A percentile compares a stretch with the other conserved stretches of the same genome.
phyloP scores from a whole-genome alignment of 768 basidiomycete species.

The Hydnomerulius pinastri region DNA sequence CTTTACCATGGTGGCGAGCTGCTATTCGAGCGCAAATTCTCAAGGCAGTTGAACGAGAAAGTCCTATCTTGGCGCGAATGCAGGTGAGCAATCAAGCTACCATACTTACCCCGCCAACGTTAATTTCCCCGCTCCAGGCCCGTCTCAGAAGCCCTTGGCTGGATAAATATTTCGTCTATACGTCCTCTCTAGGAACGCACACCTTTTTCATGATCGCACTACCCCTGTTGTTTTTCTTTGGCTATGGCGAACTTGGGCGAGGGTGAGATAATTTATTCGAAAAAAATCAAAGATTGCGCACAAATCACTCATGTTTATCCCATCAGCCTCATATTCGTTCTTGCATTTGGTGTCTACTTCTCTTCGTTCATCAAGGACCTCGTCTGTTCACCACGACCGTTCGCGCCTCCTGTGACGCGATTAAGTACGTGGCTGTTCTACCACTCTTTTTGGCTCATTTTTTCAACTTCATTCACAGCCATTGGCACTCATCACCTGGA shows the following conservation, averaged over 20 bases:
- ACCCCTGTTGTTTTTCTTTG: conserved; percentile 89
- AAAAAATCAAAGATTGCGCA: neutral
- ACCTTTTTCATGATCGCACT: conserved; percentile 93
- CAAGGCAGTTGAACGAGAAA: conserved; percentile 57
- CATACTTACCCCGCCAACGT: conserved; percentile 2
- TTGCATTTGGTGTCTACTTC: conserved; percentile 82
- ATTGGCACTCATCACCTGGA: conserved; percentile 83
- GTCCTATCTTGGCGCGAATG: conserved; percentile 58
- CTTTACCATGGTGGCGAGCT: conserved; percentile 67
- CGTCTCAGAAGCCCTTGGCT: conserved; percentile 63
- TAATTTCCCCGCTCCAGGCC: conserved; percentile 34
- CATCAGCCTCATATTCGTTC: conserved; percentile 62
- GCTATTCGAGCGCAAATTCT: conserved; percentile 57
- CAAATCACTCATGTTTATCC: conserved; percentile 16
- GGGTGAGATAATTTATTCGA: conserved; percentile 54
- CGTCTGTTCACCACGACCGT: conserved; percentile 87
- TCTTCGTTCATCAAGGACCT: conserved; percentile 89
- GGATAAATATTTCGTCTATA: conserved; percentile 83
- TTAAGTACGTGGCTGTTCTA: conserved; percentile 58
- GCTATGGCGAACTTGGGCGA: conserved; percentile 65
- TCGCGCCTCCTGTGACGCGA: conserved; percentile 87
- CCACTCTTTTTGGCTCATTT: neutral
- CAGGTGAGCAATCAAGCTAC: conserved; percentile 54
- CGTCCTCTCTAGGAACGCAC: conserved; percentile 79
- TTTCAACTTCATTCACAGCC: conserved; percentile 41